phyloP scores from a whole-genome alignment of 768 basidiomycete genomes.

The Megacollybia marginata region DNA sequence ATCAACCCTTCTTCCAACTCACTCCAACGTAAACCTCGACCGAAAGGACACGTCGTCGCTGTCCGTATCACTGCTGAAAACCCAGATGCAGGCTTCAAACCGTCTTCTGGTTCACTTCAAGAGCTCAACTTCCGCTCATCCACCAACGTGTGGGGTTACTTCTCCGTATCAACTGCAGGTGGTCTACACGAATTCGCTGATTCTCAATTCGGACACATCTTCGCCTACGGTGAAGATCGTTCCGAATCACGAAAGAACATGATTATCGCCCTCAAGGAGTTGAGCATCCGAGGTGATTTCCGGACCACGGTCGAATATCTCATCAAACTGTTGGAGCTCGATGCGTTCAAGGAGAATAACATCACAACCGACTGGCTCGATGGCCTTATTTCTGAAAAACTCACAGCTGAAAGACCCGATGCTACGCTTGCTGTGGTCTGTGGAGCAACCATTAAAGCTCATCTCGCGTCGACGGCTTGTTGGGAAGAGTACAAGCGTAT shows the following conservation, averaged over 20 bases:
- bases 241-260: conserved; percentile 96
- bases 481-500: conserved; percentile 91
- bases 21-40: conserved; percentile 89
- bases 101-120: conserved; percentile 92
- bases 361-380: conserved; percentile 99
- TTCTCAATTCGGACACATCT: conserved; percentile 99
- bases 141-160: conserved; percentile 99
- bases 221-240: conserved; percentile 96
- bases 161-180: conserved; percentile 92
- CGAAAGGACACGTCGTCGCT: conserved; percentile 98
- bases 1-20: conserved; percentile 79
- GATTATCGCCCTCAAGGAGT: conserved; percentile 97
- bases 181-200: conserved; percentile 99
- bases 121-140: conserved; percentile 99
- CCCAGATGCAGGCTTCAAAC: conserved; percentile 99
- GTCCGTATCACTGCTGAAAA: conserved; percentile 99
- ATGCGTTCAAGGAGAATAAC: conserved; percentile 94
- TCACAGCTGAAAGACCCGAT: conserved; percentile 96
- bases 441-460: conserved; percentile 92
- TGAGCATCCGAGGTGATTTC: conserved; percentile 98
- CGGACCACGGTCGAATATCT: conserved; percentile 98
- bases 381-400: conserved; percentile 91
- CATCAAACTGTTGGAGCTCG: conserved; percentile 93
- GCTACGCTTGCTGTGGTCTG: conserved; percentile 89
- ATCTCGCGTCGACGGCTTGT: conserved; percentile 84